Evolutionary conservation across 352 stramenopile species (phyloP).

Genomic region (Nothophytophthora sp.): DNA sequence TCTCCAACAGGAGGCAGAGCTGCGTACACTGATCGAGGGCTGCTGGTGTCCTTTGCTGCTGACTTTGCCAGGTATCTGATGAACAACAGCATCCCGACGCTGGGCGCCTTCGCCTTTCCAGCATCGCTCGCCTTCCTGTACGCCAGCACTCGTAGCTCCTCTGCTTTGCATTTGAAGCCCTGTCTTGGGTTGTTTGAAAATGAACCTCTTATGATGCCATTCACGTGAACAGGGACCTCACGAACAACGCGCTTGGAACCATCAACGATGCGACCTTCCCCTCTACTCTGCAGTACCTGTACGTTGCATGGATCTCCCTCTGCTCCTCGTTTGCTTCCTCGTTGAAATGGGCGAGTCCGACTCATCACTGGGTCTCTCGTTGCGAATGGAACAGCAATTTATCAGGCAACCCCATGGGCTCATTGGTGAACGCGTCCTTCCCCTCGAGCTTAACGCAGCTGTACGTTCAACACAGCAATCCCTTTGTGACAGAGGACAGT

Average conservation of each 20-base stretch:
- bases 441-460: slow-evolving; percentile 30
- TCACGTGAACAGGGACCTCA: slow-evolving; percentile 15
- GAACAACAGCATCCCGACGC: slow-evolving; percentile 35
- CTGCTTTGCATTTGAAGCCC: background rate
- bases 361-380: no score
- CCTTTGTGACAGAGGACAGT: background rate
- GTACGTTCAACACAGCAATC: slow-evolving; percentile 14
- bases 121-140: slow-evolving; percentile 26
- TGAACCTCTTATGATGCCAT: background rate
- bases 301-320: background rate
- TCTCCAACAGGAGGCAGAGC: no score
- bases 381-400: slow-evolving; percentile 35
- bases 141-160: background rate
- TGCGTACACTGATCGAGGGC: background rate
- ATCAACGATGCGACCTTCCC: slow-evolving; percentile 12
- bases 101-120: slow-evolving; percentile 22
- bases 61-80: slow-evolving; percentile 31
- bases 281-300: slow-evolving; percentile 25
- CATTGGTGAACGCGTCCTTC: slow-evolving; percentile 21
- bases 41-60: background rate
- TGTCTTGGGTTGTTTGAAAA: background rate
- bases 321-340: no score
- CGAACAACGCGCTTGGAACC: slow-evolving; percentile 20
- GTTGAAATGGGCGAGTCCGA: no score
- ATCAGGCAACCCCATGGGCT: slow-evolving; percentile 37